Evolutionary conservation across 306 rosid genomes (phyloP), one percentile per base, ranked within the genome.

Genomic region (Trifolium repens): DNA sequence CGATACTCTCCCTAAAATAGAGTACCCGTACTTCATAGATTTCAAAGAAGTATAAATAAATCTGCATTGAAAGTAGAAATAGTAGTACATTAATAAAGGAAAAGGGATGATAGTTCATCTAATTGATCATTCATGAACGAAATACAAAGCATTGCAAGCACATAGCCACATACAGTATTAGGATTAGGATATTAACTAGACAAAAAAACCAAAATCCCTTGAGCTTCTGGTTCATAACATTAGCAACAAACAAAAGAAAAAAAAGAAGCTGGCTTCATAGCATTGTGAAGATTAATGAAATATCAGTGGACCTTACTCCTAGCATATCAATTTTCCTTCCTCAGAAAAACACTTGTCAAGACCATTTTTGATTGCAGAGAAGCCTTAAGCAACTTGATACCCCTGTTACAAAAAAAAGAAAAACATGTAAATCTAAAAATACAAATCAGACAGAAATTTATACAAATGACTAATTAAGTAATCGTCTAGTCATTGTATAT

Each of bases 261-360:
- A 27, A 27, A 27, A 27, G 2, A 1, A 27, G 32, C 32, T 27
- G 32, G 32, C 32, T 27, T 27, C 32, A 27, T 24, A 57, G 11
- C 57, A 5, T 24, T 57, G 3, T 57, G 14, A 55, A 55, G 62
- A n/a, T 22, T n/a, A n/a, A n/a, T n/a, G n/a, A n/a, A n/a, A n/a
- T n/a, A n/a, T n/a, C n/a, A n/a, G n/a, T n/a, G n/a, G n/a, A n/a
- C 24, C 15, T 53, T 17, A 17, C 1, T 17, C 59, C 30, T 17
- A 9, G 27, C 69, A 9, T 39, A 24, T 67, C 72, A 67, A 1
- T 44, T 22, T 24, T 12, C 7, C 24, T 67, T 70, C 27, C 57
- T 81, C 16, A 76, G 5, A 17, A 81, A 77, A 54, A 66, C 67
- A 71, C 7, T 47, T 0, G 85, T 81, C 43, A 81, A 17, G n/a